A percentile compares a stretch with the other conserved stretches of the same genome.
Conservation (phyloP, 1,284 basidiomycete genomes). For the Irpex sp. region DNA sequence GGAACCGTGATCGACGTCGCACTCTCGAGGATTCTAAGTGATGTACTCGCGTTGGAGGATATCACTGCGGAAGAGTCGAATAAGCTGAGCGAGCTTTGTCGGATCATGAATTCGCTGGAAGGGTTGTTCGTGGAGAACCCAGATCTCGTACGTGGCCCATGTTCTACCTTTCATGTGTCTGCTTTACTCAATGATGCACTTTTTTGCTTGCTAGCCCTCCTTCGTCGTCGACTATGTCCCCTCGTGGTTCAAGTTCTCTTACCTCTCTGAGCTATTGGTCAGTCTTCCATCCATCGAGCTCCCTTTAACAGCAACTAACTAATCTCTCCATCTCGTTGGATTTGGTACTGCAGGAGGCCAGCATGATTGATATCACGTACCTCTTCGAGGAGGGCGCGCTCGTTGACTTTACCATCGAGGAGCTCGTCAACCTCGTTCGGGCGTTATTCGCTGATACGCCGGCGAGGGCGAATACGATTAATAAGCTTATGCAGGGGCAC, state of each 20-base stretch:
- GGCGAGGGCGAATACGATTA: constrained; percentile 74
- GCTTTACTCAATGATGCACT: background rate
- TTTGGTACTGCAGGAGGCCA: constrained; percentile 55
- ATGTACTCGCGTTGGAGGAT: constrained; percentile 78
- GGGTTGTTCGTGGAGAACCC: constrained; percentile 69
- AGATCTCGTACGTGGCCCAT: constrained; percentile 39
- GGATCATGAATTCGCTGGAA: constrained; percentile 75
- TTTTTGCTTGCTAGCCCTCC: constrained; percentile 41
- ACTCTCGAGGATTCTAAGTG: constrained; percentile 63
- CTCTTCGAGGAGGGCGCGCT: constrained; percentile 89
- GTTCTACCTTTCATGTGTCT: background rate
- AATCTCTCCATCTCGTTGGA: background rate
- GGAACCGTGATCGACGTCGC: constrained; percentile 75
- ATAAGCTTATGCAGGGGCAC: constrained; percentile 61
- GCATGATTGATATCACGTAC: constrained; percentile 91
- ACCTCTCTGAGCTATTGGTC: constrained; percentile 85
- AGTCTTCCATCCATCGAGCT: constrained; percentile 25
- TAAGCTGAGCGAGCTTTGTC: constrained; percentile 76
- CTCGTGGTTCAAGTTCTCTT: constrained; percentile 93
- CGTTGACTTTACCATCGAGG: constrained; percentile 84
- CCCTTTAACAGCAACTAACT: constrained; percentile 5
- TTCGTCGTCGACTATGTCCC: constrained; percentile 75
- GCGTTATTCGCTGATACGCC: constrained; percentile 92
- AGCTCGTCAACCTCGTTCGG: constrained; percentile 76
- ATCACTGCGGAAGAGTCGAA: constrained; percentile 91